Evolutionary conservation across 1,284 basidiomycete genomes (phyloP).

Genomic region (Rhodotorula sp.): DNA sequence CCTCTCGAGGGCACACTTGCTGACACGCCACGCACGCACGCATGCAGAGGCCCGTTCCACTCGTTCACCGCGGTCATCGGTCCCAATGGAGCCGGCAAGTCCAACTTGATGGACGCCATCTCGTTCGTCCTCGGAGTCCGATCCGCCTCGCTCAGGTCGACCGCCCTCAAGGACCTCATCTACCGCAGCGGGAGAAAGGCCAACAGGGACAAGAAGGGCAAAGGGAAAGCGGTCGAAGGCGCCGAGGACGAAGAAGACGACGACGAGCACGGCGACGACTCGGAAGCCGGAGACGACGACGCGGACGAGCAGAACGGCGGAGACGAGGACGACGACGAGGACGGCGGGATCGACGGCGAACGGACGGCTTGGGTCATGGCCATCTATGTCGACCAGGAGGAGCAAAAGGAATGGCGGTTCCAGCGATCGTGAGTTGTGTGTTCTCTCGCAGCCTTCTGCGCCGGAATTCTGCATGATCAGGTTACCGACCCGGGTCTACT

Average conservation of each 20-base stretch:
- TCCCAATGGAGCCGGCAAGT: constrained; percentile 98
- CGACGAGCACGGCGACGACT: constrained; percentile 40
- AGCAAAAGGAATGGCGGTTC: constrained; percentile 81
- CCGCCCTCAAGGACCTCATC: constrained; percentile 90
- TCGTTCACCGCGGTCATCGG: constrained; percentile 95
- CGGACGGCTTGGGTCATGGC: constrained; percentile 94
- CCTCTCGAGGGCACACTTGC: not conserved
- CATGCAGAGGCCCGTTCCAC: constrained; percentile 80
- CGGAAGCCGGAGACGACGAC: constrained; percentile 46
- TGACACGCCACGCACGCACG: constrained; percentile 1
- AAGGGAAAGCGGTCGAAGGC: constrained; percentile 34
- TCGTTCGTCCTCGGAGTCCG: constrained; percentile 98
- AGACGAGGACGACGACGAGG: constrained; percentile 61
- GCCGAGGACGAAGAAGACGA: constrained; percentile 50
- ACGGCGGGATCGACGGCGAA: constrained; percentile 74
- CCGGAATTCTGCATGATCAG: no score
- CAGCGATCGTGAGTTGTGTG: constrained; percentile 74
- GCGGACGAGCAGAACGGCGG: constrained; percentile 60
- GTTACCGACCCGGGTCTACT: not conserved
- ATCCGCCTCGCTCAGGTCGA: constrained; percentile 86
- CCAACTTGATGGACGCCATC: constrained; percentile 99
- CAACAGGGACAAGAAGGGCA: constrained; percentile 50
- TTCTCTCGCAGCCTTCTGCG: not conserved
- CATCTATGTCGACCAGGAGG: constrained; percentile 70
- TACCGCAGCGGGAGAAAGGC: constrained; percentile 66